Percentiles rank a stretch among this genome's conserved stretches.
phyloP scores from a whole-genome alignment of 1,284 basidiomycete species.

The Ustanciosporium gigantosporum region DNA sequence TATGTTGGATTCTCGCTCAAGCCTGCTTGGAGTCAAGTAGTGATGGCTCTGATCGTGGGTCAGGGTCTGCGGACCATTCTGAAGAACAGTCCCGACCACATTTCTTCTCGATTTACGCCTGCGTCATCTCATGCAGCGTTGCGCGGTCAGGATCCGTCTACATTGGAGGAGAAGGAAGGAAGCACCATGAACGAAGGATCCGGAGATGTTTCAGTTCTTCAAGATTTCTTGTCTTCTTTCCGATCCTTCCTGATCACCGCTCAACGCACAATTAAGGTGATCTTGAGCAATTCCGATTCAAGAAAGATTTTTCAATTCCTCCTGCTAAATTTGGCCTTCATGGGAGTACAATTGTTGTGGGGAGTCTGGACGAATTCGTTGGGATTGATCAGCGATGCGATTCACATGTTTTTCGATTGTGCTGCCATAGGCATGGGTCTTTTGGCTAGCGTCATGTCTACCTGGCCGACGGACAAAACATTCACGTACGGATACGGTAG shows the following conservation, averaged over 20 bases:
- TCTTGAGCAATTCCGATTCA: conserved; percentile 86
- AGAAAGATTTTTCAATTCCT: conserved; percentile 97
- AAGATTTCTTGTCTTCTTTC: conserved; percentile 29
- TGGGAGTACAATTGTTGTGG: conserved; percentile 69
- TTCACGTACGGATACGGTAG: conserved; percentile 97
- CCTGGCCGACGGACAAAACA: conserved; percentile 89
- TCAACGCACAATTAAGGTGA: conserved; percentile 70
- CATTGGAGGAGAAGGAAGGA: background rate
- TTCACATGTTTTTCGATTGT: conserved; percentile 99
- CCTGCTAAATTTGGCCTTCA: conserved; percentile 89
- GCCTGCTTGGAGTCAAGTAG: conserved; percentile 25
- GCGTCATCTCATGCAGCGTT: conserved; percentile 6
- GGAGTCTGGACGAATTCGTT: conserved; percentile 97
- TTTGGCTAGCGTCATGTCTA: conserved; percentile 94
- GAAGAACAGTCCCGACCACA: conserved; percentile 48
- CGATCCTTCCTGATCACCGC: conserved; percentile 25
- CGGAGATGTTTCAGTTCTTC: conserved; percentile 24
- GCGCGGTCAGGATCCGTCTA: too few species aligned
- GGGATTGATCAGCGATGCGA: conserved; percentile 95
- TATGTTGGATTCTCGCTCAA: conserved; percentile 49
- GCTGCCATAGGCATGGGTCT: conserved; percentile 95
- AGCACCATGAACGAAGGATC: background rate
- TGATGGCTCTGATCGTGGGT: conserved; percentile 39
- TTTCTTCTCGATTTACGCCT: conserved; percentile 34
- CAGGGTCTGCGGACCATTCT: conserved; percentile 50